A percentile compares a stretch with the other conserved stretches of the same genome.
phyloP scores from a whole-genome alignment of 192 early-diverging fungal genomes.

The Podila verticillata region DNA sequence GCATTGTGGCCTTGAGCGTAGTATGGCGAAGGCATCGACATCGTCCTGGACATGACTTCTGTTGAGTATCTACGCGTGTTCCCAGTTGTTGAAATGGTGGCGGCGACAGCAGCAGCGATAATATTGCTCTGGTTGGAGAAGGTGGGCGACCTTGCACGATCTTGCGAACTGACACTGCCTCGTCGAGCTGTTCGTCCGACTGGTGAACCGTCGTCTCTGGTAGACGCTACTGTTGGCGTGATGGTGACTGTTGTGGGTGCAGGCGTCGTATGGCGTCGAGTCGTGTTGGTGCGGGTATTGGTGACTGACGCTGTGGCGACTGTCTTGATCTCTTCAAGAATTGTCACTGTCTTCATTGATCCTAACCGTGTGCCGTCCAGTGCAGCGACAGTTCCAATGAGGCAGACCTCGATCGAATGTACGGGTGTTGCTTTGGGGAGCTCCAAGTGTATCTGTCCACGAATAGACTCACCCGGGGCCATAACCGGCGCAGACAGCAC shows the following conservation, averaged over 20 bases:
- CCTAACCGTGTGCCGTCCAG: slow-evolving; percentile 40
- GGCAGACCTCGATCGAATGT: slow-evolving; percentile 43
- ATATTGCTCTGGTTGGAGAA: slow-evolving; percentile 17
- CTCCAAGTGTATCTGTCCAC: slow-evolving; percentile 44
- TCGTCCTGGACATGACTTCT: slow-evolving; percentile 37
- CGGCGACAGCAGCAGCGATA: slow-evolving; percentile 19
- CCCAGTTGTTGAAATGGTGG: slow-evolving; percentile 12
- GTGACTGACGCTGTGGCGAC: slow-evolving; percentile 48
- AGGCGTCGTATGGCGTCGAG: slow-evolving; percentile 30
- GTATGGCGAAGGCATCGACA: slow-evolving; percentile 35
- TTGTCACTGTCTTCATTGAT: slow-evolving; percentile 42
- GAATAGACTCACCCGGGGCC: slow-evolving; percentile 48
- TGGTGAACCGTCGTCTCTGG: not conserved
- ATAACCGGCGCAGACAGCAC: slow-evolving; percentile 44
- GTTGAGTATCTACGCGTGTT: not conserved
- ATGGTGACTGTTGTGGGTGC: not conserved
- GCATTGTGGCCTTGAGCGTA: slow-evolving; percentile 12
- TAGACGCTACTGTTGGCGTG: not conserved
- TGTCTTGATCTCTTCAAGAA: slow-evolving; percentile 47
- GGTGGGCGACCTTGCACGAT: slow-evolving; percentile 19
- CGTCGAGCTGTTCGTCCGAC: slow-evolving; percentile 13
- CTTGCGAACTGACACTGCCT: slow-evolving; percentile 18
- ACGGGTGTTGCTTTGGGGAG: slow-evolving; percentile 46
- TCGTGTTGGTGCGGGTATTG: slow-evolving; percentile 37
- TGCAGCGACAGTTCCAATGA: slow-evolving; percentile 47